Conservation (phyloP, 1,284 basidiomycete genomes). For the Apiotrichum akiyoshidainum region DNA sequence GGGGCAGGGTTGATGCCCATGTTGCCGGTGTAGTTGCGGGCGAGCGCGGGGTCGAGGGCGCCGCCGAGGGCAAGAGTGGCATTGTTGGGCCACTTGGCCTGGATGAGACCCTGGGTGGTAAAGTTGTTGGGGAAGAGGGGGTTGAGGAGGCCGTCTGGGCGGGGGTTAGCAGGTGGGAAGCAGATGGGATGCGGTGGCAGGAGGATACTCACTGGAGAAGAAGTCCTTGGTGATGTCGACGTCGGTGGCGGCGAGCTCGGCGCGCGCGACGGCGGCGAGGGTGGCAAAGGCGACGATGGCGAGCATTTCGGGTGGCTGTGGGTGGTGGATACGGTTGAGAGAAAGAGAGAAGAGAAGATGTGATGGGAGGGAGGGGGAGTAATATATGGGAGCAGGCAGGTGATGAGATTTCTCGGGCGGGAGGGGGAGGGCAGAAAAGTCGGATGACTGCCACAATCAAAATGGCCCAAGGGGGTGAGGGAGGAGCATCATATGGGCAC, state of each 20-base stretch:
- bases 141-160: constrained; percentile 10
- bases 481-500: too few species aligned
- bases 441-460: not conserved
- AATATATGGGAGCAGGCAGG: not conserved
- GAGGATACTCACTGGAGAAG: constrained; percentile 14
- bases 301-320: constrained; percentile 11
- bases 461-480: too few species aligned
- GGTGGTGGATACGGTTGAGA: not conserved
- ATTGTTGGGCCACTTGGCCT: constrained; percentile 13
- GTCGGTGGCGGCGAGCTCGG: constrained; percentile 8
- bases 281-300: constrained; percentile 7
- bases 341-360: not conserved
- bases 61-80: constrained; percentile 10
- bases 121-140: constrained; percentile 11
- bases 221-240: constrained; percentile 3
- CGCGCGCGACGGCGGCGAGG: constrained; percentile 13
- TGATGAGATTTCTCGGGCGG: not conserved
- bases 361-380: not conserved
- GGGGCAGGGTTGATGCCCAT: constrained; percentile 64
- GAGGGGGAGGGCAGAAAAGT: not conserved
- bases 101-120: constrained; percentile 16
- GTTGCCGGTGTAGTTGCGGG: constrained; percentile 65
- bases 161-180: not conserved
- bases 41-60: not conserved
- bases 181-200: not conserved